phyloP scores from a whole-genome alignment of 805 yeast species.

The Monosporozyma siamensis region DNA sequence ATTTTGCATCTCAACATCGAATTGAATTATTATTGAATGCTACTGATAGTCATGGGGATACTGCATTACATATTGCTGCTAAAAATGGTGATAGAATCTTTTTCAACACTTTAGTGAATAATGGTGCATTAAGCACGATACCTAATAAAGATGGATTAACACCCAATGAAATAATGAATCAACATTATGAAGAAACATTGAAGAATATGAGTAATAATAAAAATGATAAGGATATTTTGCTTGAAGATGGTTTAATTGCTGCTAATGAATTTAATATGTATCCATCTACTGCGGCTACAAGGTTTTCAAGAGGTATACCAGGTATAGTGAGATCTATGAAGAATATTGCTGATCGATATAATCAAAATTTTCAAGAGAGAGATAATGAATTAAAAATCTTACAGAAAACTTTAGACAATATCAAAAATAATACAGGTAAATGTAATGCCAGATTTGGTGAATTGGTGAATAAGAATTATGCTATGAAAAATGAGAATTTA shows the following conservation, averaged over 20 bases:
- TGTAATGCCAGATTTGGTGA: constrained; percentile 22
- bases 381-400: constrained; percentile 32
- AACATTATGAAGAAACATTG: constrained; percentile 28
- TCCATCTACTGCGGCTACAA: constrained; percentile 29
- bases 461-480: constrained; percentile 53
- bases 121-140: constrained; percentile 36
- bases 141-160: constrained; percentile 33
- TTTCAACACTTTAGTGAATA: constrained; percentile 20
- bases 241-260: constrained; percentile 20
- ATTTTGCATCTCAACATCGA: constrained; percentile 52
- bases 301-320: constrained; percentile 23
- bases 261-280: constrained; percentile 15
- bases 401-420: constrained; percentile 19
- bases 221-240: constrained; percentile 30
- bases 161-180: constrained; percentile 24
- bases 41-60: constrained; percentile 73
- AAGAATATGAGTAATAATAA: constrained; percentile 27
- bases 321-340: constrained; percentile 22
- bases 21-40: constrained; percentile 48
- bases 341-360: constrained; percentile 44
- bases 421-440: constrained; percentile 16
- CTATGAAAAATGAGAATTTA: constrained; percentile 24
- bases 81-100: constrained; percentile 53
- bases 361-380: constrained; percentile 41
- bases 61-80: constrained; percentile 82